A percentile compares a stretch with the other conserved stretches of the same genome.
phyloP scores from a whole-genome alignment of 1,284 basidiomycete species.

The Sparassis latifolia region DNA sequence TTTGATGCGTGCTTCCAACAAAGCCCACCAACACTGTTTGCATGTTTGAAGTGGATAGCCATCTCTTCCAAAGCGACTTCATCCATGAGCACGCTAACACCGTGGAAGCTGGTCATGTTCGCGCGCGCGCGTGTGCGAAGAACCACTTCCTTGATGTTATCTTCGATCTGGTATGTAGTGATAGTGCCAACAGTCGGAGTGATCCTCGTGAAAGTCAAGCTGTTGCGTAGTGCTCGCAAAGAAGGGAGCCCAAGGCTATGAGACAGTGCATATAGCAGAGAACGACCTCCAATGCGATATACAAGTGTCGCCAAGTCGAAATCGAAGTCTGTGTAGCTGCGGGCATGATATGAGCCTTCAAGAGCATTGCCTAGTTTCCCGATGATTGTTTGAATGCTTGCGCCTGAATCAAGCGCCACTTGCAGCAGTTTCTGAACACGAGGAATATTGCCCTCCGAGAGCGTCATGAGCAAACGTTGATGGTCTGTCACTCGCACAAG shows the following conservation, averaged over 20 bases:
- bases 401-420: slow-evolving; percentile 3
- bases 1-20: slow-evolving; percentile 14
- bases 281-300: slow-evolving; percentile 11
- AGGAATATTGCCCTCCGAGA: slow-evolving; percentile 6
- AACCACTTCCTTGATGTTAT: slow-evolving; percentile 13
- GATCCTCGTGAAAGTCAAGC: slow-evolving; percentile 8
- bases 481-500: slow-evolving; percentile 3
- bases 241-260: slow-evolving; percentile 13
- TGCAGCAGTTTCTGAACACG: slow-evolving; percentile 7
- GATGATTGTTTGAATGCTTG: slow-evolving; percentile 4
- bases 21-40: slow-evolving; percentile 16
- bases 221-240: slow-evolving; percentile 7
- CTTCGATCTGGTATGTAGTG: slow-evolving; percentile 3
- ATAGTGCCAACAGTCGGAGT: slow-evolving; percentile 11
- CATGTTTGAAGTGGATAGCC: slow-evolving; percentile 10
- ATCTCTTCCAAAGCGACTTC: slow-evolving; percentile 15
- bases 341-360: slow-evolving; percentile 6
- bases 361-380: slow-evolving; percentile 4
- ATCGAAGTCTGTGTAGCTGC: slow-evolving; percentile 7
- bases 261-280: slow-evolving; percentile 16
- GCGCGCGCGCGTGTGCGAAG: background rate
- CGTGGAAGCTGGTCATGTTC: background rate
- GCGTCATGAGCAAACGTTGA: slow-evolving; percentile 7
- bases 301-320: slow-evolving; percentile 13
- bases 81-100: slow-evolving; percentile 14